phyloP scores from a whole-genome alignment of 805 yeast species.

The Barnettozyma sucrosica region DNA sequence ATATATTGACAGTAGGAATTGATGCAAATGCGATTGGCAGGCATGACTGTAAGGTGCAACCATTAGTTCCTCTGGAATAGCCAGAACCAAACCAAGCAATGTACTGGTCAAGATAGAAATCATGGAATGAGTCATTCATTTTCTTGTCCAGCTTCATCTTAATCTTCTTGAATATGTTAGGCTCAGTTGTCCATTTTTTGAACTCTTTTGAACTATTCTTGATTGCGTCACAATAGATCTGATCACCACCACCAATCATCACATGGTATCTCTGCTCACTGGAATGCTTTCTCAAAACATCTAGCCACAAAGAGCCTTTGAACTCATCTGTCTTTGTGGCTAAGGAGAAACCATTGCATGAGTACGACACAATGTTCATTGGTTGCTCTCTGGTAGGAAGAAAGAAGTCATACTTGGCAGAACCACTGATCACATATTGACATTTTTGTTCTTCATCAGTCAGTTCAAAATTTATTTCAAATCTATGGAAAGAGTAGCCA shows the following conservation, averaged over 20 bases:
- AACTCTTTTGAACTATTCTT: conserved; percentile 50
- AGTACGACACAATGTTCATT: conserved; percentile 77
- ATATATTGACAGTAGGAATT: conserved; percentile 82
- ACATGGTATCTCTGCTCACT: conserved; percentile 67
- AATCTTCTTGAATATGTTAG: conserved; percentile 41
- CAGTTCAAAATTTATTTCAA: conserved; percentile 46
- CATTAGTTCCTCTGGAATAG: conserved; percentile 64
- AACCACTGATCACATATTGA: conserved; percentile 52
- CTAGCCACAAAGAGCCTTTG: conserved; percentile 80
- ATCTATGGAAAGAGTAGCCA: conserved; percentile 62
- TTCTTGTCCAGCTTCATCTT: conserved; percentile 40
- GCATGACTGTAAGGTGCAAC: conserved; percentile 59
- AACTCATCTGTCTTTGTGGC: conserved; percentile 60
- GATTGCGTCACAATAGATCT: conserved; percentile 81
- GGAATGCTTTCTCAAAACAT: conserved; percentile 66
- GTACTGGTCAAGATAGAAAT: conserved; percentile 70
- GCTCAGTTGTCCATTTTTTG: conserved; percentile 57
- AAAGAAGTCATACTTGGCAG: conserved; percentile 53
- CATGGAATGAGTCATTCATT: conserved; percentile 48
- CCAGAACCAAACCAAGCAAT: conserved; percentile 89
- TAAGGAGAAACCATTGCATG: conserved; percentile 88
- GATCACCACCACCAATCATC: conserved; percentile 98
- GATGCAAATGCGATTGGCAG: conserved; percentile 73
- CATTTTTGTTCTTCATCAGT: conserved; percentile 50
- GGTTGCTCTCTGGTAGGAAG: conserved; percentile 59